Conservation (phyloP, 345 rosid genomes). For the Bruguiera sexangula region DNA sequence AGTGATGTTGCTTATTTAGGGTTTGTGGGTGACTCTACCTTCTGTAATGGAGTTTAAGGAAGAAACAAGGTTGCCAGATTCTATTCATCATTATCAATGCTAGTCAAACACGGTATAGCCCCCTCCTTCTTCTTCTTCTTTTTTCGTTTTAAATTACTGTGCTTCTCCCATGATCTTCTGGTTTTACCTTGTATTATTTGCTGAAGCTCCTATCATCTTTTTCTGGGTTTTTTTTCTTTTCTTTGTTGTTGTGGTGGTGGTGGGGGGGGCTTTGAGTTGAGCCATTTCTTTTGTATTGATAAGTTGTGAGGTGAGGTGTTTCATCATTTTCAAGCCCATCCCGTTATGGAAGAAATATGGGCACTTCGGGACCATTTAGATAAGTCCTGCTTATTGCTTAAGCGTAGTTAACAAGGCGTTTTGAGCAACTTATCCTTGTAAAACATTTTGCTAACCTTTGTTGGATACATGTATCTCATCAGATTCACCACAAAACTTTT, state of each 20-base stretch:
- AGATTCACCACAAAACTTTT: not conserved
- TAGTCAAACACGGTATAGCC: slow-evolving; percentile 11
- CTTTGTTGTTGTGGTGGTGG: not conserved
- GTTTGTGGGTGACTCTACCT: slow-evolving; percentile 6
- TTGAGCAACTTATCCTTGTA: too few relatives aligned
- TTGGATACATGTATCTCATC: not conserved
- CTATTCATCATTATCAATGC: not conserved
- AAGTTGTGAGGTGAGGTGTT: too few relatives aligned
- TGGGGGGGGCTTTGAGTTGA: not conserved
- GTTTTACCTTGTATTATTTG: not conserved
- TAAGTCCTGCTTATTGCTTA: too few relatives aligned
- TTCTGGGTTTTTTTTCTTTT: not conserved
- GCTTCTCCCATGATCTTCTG: not conserved
- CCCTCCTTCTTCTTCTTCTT: not conserved
- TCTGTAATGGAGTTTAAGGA: slow-evolving; percentile 10
- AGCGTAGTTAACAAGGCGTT: too few relatives aligned
- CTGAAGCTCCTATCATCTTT: not conserved
- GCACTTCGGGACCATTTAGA: not conserved
- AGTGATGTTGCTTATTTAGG: slow-evolving; percentile 11
- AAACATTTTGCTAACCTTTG: too few relatives aligned
- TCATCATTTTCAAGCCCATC: not conserved
- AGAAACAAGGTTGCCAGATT: not conserved
- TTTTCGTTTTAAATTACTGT: not conserved
- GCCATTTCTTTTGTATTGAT: not conserved
- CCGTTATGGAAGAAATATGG: not conserved